Conservation (phyloP, 306 rosid genomes). For the Rosa rugosa region DNA sequence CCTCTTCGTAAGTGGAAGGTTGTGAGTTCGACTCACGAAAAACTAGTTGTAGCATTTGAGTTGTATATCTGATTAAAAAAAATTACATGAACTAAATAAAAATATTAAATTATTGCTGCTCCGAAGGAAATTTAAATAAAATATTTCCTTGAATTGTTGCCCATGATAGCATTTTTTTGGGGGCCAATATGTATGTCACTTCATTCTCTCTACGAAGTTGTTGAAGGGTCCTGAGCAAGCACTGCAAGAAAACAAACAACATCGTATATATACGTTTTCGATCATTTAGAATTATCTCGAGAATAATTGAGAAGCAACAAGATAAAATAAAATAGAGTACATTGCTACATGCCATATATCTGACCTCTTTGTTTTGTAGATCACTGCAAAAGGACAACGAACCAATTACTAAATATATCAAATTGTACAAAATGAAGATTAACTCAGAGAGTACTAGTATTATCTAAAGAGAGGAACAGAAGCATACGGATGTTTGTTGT, state of each 20-base stretch:
- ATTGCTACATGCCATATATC: constrained; percentile 20
- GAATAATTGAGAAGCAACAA: background rate
- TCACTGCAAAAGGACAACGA: constrained; percentile 43
- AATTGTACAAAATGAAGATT: background rate
- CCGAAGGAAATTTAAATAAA: no score
- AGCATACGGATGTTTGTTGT: constrained; percentile 43
- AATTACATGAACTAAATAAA: no score
- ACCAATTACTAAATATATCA: background rate
- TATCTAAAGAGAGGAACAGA: background rate
- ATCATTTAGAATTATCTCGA: background rate
- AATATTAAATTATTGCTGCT: background rate
- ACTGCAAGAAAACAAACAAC: constrained; percentile 31
- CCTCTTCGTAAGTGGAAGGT: no score
- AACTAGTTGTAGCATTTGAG: no score
- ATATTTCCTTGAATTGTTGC: no score
- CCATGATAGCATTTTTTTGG: no score
- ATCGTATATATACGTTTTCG: background rate
- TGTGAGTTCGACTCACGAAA: no score
- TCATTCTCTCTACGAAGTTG: constrained; percentile 44
- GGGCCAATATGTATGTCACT: no score
- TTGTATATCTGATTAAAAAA: no score
- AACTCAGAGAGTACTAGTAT: background rate
- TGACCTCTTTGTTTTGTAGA: constrained; percentile 79
- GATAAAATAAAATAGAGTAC: constrained; percentile 13
- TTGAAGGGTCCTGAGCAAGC: constrained; percentile 43